Base-by-base conservation (phyloP, 352 stramenopile genomes). In the Globisporangium radiosum region DNA sequence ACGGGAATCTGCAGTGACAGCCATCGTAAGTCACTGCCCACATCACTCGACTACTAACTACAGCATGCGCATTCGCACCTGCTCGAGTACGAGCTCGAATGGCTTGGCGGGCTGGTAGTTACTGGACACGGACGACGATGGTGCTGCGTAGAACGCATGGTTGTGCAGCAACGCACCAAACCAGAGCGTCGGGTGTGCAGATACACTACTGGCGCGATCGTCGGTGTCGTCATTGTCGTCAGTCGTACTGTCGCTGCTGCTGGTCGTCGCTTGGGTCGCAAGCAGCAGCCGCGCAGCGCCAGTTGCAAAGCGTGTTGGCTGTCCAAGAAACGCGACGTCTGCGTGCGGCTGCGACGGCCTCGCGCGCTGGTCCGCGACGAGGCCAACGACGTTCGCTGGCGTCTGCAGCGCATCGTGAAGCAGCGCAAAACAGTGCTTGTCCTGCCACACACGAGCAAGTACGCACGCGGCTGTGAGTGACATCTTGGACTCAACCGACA, bases 101-200 rank as follows among this genome's bases (percentile, higher is more conserved):
- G 76, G 76, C 49, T 80, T 78, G 52, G 8, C 8, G 39, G 11
- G 7, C 40, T 8, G 11, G 7, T 8, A 8, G 11, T 44, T 44
- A 13, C 56, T 55, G 13, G 40, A 44, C 2, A 1, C 17, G 11
- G 40, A 45, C 15, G 65, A 51, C 17, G 60, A 33, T 2, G 25
- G 25, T 33, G 25, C 25, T 33, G 25, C 37, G 42, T 70, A 70
- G 57, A 65, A 72, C 44, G 37, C 59, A 37, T 56, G 50, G 57
- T 87, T 78, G 58, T 73, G 62, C 59, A 87, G 59, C 45, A 87
- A 17, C 5, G 55, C 66, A 9, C 71, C 67, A 54, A 87, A 85
- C 75, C 69, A 81, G 48, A 87, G 59, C 37, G 74, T 49, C 1
- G 25, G 25, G 25, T 33, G 25, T 33, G 25, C 25, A 33, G 25